A percentile compares a stretch with the other conserved stretches of the same genome.
Evolutionary conservation across 2,329 filamentous ascomycete genomes (phyloP).

Genomic region (Ramularia endophylla): DNA sequence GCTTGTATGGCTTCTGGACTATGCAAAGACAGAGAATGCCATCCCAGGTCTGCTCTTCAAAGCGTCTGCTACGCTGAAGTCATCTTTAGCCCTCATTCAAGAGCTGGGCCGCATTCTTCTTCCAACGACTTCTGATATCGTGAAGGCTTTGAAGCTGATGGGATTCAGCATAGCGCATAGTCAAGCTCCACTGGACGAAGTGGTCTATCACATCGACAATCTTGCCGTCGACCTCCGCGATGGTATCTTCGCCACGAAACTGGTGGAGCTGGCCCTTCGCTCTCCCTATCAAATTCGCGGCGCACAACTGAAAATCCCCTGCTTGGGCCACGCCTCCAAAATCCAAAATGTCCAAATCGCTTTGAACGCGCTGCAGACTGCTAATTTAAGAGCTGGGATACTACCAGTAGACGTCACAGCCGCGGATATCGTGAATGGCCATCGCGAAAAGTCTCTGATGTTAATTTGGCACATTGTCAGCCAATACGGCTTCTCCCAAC

Average conservation of each 20-base stretch:
- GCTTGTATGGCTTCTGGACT: slow-evolving; percentile 55
- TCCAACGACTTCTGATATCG: slow-evolving; percentile 54
- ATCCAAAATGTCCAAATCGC: slow-evolving; percentile 55
- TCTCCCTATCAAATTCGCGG: slow-evolving; percentile 38
- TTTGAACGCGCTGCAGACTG: slow-evolving; percentile 45
- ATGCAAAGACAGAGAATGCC: slow-evolving; percentile 39
- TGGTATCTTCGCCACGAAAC: slow-evolving; percentile 53
- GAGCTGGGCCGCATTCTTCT: slow-evolving; percentile 49
- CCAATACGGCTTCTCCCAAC: slow-evolving; percentile 47
- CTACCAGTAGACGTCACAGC: slow-evolving; percentile 39
- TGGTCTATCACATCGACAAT: slow-evolving; percentile 52
- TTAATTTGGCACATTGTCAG: slow-evolving; percentile 56
- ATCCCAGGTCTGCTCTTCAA: slow-evolving; percentile 44
- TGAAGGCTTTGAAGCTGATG: slow-evolving; percentile 50
- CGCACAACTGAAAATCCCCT: slow-evolving; percentile 54
- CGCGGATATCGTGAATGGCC: slow-evolving; percentile 57
- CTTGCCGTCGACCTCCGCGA: slow-evolving; percentile 58
- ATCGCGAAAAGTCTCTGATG: slow-evolving; percentile 58
- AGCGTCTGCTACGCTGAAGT: slow-evolving; percentile 48
- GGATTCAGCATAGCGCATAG: slow-evolving; percentile 50
- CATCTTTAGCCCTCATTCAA: slow-evolving; percentile 49
- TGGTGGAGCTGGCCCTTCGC: slow-evolving; percentile 54
- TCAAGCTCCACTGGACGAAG: slow-evolving; percentile 55
- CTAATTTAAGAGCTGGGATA: neutral
- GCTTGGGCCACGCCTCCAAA: slow-evolving; percentile 50